Percentiles rank a stretch among this genome's conserved stretches.
Evolutionary conservation across 2,329 filamentous ascomycete genomes (phyloP).

Genomic region (Cladosporium sp.): DNA sequence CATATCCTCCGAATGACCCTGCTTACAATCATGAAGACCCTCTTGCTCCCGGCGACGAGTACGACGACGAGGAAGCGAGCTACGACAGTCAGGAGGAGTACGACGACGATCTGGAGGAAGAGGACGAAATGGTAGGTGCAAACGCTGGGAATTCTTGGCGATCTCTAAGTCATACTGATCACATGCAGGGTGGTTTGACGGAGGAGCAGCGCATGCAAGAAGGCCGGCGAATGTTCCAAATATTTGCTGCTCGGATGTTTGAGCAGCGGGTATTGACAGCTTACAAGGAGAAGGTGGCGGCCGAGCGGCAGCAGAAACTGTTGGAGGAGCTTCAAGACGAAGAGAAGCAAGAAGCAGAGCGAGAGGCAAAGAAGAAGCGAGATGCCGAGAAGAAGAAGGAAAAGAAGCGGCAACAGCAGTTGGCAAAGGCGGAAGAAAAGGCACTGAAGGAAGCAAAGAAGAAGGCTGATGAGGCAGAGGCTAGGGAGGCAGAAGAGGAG

Average conservation of each 20-base stretch:
- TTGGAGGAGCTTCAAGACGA: constrained; percentile 91
- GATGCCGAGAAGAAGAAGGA: constrained; percentile 96
- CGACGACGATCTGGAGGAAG: constrained; percentile 55
- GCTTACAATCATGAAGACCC: constrained; percentile 63
- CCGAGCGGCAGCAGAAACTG: constrained; percentile 85
- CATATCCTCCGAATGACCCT: constrained; percentile 44
- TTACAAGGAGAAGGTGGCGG: constrained; percentile 96
- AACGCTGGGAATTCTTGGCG: not conserved
- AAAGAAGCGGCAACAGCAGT: constrained; percentile 84
- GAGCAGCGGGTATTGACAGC: constrained; percentile 94
- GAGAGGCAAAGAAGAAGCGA: constrained; percentile 87
- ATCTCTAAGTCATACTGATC: constrained; percentile 37
- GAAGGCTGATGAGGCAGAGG: constrained; percentile 77
- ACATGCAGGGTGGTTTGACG: constrained; percentile 80
- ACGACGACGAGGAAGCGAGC: constrained; percentile 70
- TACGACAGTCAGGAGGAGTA: constrained; percentile 61
- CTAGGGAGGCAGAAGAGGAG: constrained; percentile 70
- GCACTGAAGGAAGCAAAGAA: constrained; percentile 83
- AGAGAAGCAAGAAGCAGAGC: constrained; percentile 67
- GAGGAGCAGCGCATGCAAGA: constrained; percentile 99
- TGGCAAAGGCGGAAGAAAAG: constrained; percentile 85
- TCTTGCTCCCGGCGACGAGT: constrained; percentile 68
- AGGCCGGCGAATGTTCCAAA: constrained; percentile 97
- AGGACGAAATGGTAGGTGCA: constrained; percentile 57
- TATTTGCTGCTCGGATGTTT: constrained; percentile 98